phyloP scores from a whole-genome alignment of 2,329 filamentous ascomycete species.

The Colletotrichum navitas region DNA sequence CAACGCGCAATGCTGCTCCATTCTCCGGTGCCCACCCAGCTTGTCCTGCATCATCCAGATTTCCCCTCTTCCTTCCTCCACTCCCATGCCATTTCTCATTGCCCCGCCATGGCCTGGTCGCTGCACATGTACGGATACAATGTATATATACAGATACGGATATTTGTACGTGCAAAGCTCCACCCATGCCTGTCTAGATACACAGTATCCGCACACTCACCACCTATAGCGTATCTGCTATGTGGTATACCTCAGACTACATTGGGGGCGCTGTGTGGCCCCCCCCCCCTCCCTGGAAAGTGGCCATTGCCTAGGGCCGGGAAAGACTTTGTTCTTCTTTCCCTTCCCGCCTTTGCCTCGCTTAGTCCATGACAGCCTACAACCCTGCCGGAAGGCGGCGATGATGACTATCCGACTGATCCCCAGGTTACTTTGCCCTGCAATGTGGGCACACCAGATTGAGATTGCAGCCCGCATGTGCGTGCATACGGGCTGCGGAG shows the following conservation, averaged over 20 bases:
- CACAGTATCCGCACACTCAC: neutral
- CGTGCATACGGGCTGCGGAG: slow-evolving; percentile 17
- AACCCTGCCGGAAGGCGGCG: slow-evolving; percentile 27
- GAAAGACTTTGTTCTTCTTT: slow-evolving; percentile 18
- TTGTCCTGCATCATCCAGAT: slow-evolving; percentile 12
- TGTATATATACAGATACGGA: no score
- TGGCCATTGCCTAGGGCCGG: neutral
- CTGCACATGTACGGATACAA: neutral
- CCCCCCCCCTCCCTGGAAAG: slow-evolving; percentile 7
- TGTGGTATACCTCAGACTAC: slow-evolving; percentile 2
- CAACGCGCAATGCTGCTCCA: slow-evolving; percentile 3
- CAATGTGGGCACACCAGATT: slow-evolving; percentile 20
- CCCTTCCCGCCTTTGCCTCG: slow-evolving; percentile 26
- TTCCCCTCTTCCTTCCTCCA: neutral
- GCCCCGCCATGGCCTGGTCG: neutral
- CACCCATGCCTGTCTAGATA: neutral
- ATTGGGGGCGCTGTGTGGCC: no score
- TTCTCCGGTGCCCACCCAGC: neutral
- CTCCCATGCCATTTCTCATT: neutral
- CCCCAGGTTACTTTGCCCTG: slow-evolving; percentile 35
- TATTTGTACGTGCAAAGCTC: neutral
- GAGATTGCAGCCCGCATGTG: slow-evolving; percentile 8
- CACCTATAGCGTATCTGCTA: neutral
- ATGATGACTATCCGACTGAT: slow-evolving; percentile 11
- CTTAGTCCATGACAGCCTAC: slow-evolving; percentile 32